A percentile compares a stretch with the other conserved stretches of the same genome.
phyloP scores from a whole-genome alignment of 2,329 filamentous ascomycete genomes.

The Pseudodiploospora longispora region DNA sequence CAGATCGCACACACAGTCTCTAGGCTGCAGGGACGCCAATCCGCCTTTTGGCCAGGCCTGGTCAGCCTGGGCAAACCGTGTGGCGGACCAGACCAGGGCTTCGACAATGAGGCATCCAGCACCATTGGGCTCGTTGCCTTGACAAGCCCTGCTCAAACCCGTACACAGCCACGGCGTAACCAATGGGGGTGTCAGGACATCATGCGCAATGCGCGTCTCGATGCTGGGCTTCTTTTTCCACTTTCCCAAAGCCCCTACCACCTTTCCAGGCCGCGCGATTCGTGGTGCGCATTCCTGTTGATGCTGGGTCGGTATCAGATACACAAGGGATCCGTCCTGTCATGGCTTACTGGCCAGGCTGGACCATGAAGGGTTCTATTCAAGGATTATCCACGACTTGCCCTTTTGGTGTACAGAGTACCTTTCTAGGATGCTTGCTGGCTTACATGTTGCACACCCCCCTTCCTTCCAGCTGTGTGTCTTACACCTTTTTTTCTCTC shows the following conservation, averaged over 20 bases:
- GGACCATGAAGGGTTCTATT: background rate
- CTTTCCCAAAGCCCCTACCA: no score
- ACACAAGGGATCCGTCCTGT: background rate
- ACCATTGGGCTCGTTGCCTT: constrained; percentile 7
- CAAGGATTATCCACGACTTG: background rate
- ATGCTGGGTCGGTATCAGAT: constrained; percentile 4
- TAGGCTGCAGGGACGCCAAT: constrained; percentile 6
- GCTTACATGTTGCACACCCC: constrained; percentile 7
- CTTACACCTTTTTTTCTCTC: background rate
- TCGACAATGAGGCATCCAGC: constrained; percentile 4
- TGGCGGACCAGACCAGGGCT: constrained; percentile 2
- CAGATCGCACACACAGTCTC: background rate
- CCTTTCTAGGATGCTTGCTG: background rate
- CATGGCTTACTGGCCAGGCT: background rate
- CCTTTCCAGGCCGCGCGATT: no score
- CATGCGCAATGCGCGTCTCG: constrained; percentile 3
- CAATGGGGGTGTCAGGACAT: constrained; percentile 6
- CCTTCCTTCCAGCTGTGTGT: background rate
- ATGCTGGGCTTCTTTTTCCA: background rate
- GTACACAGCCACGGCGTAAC: constrained; percentile 7
- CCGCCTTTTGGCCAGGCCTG: constrained; percentile 1
- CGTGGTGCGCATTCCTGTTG: no score
- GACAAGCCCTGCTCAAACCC: constrained; percentile 3
- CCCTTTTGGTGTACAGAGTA: constrained; percentile 1
- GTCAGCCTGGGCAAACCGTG: constrained; percentile 1